Conservation (phyloP, 306 rosid genomes). For the Chamaecrista fasciculata region DNA sequence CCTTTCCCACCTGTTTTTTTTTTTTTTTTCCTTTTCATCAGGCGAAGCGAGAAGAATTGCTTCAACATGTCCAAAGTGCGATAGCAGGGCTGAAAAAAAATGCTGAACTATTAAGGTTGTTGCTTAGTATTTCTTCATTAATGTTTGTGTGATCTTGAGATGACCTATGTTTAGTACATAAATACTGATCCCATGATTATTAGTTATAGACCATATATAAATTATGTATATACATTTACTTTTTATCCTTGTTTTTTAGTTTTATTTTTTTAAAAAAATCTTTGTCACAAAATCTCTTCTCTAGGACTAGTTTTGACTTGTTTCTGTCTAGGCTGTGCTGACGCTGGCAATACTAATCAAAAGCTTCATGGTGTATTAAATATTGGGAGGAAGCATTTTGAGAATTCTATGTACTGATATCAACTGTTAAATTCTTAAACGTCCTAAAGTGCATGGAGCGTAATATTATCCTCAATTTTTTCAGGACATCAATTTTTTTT, state of each 20-base stretch:
- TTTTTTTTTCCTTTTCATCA: constrained; percentile 35
- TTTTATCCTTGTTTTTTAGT: background rate
- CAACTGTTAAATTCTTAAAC: background rate
- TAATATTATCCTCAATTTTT: background rate
- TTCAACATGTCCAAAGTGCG: constrained; percentile 77
- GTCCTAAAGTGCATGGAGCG: constrained; percentile 10
- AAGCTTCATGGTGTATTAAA: constrained; percentile 7
- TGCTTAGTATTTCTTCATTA: constrained; percentile 25
- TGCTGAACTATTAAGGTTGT: constrained; percentile 83
- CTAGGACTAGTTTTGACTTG: background rate
- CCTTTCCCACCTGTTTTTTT: background rate
- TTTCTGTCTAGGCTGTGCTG: background rate
- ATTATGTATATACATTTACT: constrained; percentile 7
- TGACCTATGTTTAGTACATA: constrained; percentile 26
- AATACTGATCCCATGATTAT: constrained; percentile 54
- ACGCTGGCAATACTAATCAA: background rate
- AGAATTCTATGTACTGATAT: background rate
- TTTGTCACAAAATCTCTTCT: background rate
- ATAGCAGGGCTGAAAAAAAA: constrained; percentile 76
- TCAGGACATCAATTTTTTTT: background rate
- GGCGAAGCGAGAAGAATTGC: constrained; percentile 90
- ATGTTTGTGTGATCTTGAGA: constrained; percentile 22
- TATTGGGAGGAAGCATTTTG: constrained; percentile 1
- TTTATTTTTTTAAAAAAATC: background rate
- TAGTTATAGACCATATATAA: constrained; percentile 1